Evolutionary conservation across 176 grass and related monocot genomes (phyloP).

Genomic region (Hordeum marinum): DNA sequence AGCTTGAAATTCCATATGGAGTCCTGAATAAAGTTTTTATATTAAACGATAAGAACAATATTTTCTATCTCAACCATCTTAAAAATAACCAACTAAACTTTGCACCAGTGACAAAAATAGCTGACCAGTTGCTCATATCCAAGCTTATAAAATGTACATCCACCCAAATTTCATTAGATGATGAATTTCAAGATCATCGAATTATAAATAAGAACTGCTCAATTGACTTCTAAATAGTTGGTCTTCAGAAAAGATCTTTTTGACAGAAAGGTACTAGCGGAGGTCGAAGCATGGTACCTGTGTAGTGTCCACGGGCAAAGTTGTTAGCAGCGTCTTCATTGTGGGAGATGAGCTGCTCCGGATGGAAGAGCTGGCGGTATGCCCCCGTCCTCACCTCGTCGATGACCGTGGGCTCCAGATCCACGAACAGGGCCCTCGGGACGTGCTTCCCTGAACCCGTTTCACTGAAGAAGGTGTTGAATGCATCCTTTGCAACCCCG

Average conservation of each 20-base stretch:
- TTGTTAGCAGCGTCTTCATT: constrained; percentile 85
- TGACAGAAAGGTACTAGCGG: background rate
- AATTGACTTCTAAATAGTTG: background rate
- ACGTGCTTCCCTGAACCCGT: constrained; percentile 73
- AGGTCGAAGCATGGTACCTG: constrained; percentile 29
- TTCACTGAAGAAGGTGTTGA: constrained; percentile 89
- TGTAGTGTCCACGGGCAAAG: constrained; percentile 81
- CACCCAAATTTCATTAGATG: background rate
- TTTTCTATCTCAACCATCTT: background rate
- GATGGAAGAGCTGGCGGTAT: constrained; percentile 74
- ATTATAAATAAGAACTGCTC: background rate
- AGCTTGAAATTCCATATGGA: background rate
- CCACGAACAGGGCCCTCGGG: constrained; percentile 68
- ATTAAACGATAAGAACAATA: background rate
- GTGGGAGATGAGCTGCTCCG: constrained; percentile 80
- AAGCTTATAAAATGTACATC: background rate
- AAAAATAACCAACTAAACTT: background rate
- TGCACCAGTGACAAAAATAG: background rate
- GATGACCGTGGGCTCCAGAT: constrained; percentile 71
- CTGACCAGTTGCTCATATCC: background rate
- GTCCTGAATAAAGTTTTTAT: background rate
- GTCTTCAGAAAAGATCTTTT: background rate
- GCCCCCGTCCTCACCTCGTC: constrained; percentile 64
- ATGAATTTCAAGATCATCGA: background rate
- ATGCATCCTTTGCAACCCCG: constrained; percentile 61